Evolutionary conservation across 345 rosid genomes (phyloP), one percentile per base, ranked within the genome.

Genomic region (Eucalyptus coolabah): DNA sequence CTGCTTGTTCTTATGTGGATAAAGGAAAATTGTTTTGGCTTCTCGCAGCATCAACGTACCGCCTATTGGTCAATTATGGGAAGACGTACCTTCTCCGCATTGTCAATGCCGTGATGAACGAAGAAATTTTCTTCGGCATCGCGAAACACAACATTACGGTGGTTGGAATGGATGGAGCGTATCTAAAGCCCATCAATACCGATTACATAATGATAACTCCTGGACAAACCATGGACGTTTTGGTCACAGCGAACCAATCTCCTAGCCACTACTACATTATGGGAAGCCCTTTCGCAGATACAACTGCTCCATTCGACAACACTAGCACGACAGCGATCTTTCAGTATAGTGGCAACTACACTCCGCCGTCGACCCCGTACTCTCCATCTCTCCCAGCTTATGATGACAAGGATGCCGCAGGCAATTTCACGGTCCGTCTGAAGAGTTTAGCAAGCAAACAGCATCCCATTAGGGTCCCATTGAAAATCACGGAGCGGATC

Each of bases 191-290:
- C 1, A 37, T 91, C 30, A 49, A 44, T 1, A 86, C 88, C 2
- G 28, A 82, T 6, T 93, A 92, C 65, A 50, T 94, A 26, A 86
- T 92, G 91, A 92, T 94, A n/a, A 88, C 93, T 26, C 95, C 94
- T 6, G 95, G 94, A 5, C 94, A 94, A 54, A 93, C 95, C 12
- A 93, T 94, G 93, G 94, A 94, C 18, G 83, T 94, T 44, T 60
- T 94, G 85, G 90, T 94, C 89, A 91, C 89, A 8, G 92, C 95
- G 32, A 87, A 91, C 83, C 92, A 92, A 49, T 9, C 89, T 24
- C 90, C 89, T 5, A 60, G 90, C 51, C 56, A 88, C 40, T 93
- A 94, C 65, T 93, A 93, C 90, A 93, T 94, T 6, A 93, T 90
- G 5, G 86, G 91, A 2, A 28, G 87, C 15, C 87, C 94, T 12